Percentiles rank a stretch among this genome's conserved stretches.
phyloP scores from a whole-genome alignment of 257 asterid genomes.

The Forsythia suspensa region DNA sequence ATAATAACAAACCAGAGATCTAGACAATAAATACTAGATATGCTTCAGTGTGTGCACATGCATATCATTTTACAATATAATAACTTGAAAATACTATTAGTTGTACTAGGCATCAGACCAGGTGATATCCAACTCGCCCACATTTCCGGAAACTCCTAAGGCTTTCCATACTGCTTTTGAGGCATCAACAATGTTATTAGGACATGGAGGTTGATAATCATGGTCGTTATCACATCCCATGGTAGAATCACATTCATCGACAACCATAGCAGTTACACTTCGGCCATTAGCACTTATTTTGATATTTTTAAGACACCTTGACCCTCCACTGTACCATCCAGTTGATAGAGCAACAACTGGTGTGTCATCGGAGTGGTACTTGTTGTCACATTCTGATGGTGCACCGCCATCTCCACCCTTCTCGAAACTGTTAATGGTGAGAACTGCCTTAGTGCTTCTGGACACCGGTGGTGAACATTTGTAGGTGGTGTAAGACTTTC shows the following conservation, averaged over 20 bases:
- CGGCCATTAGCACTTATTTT: conserved; percentile 31
- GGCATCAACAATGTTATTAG: conserved; percentile 42
- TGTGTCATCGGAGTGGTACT: conserved; percentile 39
- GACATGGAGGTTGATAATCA: conserved; percentile 51
- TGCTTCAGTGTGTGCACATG: neutral
- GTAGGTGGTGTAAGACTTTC: conserved; percentile 36
- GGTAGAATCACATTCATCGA: conserved; percentile 50
- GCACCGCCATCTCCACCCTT: conserved; percentile 50
- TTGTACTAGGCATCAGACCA: conserved; percentile 32
- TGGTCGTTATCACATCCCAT: conserved; percentile 49
- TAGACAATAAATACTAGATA: neutral
- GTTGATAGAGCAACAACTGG: conserved; percentile 47
- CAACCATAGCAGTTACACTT: conserved; percentile 40
- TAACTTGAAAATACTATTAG: too few relatives aligned
- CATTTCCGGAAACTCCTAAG: conserved; percentile 25
- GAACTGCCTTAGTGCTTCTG: conserved; percentile 32
- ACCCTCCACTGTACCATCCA: conserved; percentile 42
- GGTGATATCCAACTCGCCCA: conserved; percentile 28
- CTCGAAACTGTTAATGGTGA: conserved; percentile 45
- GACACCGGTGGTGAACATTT: conserved; percentile 38
- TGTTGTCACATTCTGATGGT: conserved; percentile 39
- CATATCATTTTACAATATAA: neutral
- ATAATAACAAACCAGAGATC: neutral
- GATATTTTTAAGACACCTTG: conserved; percentile 33
- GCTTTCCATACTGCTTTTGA: conserved; percentile 53